A percentile compares a stretch with the other conserved stretches of the same genome.
phyloP scores from a whole-genome alignment of 208 protist species.

The Acanthamoeba triangularis region DNA sequence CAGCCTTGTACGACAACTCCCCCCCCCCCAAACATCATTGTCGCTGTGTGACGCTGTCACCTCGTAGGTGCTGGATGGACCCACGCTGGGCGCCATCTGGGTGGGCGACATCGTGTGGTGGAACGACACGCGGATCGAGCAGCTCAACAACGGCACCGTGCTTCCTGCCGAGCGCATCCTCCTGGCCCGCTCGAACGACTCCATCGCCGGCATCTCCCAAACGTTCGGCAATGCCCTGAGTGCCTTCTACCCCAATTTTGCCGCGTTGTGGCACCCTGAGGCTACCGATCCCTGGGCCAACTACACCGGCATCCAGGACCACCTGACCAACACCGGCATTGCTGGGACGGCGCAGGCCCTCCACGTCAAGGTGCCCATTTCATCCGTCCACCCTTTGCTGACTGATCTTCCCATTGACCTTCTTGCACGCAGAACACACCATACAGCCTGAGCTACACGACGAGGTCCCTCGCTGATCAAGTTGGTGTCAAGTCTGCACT shows the following conservation, averaged over 20 bases:
- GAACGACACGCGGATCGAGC: neutral
- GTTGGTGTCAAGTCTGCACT: neutral
- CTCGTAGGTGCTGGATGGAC: neutral
- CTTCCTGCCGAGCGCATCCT: neutral
- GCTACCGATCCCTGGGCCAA: neutral
- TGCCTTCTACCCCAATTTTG: neutral
- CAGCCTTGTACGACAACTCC: neutral
- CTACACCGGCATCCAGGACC: neutral
- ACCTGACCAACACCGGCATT: neutral
- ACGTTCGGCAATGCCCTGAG: neutral
- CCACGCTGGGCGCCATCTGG: constrained; percentile 15
- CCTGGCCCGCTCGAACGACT: neutral
- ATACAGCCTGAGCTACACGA: neutral
- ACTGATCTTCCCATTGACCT: too few species aligned
- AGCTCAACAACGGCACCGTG: neutral
- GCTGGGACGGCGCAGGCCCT: neutral
- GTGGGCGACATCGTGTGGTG: constrained; percentile 24
- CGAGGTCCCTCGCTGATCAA: neutral
- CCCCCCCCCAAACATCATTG: neutral
- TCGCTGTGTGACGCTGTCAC: neutral
- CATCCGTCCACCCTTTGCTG: neutral
- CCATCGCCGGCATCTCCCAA: neutral
- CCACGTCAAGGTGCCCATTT: neutral
- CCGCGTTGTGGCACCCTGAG: neutral
- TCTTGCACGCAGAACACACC: neutral